Evolutionary conservation across 169 alveolate species (phyloP), one percentile per base, ranked within the genome.

Genomic region (Babesia bigemina): DNA sequence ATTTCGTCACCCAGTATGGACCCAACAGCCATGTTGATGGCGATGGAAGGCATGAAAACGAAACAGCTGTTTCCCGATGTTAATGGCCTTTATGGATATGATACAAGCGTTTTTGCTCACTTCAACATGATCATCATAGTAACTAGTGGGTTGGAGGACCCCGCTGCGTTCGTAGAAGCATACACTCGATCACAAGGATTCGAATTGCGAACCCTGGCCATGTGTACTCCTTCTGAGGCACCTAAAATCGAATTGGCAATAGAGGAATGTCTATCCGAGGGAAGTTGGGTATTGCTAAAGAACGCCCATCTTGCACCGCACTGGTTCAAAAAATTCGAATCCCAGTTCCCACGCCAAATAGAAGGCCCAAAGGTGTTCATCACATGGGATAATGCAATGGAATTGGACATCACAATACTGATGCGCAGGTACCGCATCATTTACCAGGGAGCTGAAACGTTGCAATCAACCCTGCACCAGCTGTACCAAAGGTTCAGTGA

Each of bases 381-480:
- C 63, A 96, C 99, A 0, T 97, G 97, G 98, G 99, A 97, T 84
- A 85, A 95, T 69, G 94, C 95, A 61, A 98, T 99, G 36, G 78
- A 78, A 63, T 72, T 93, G 42, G 98, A 99, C 19, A 92, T 95
- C 16, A 96, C 96, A 73, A 89, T 97, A n/a, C 82, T 97, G 60
- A 91, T 99, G 61, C 91, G 95, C 48, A 96, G 99, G 2, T 91
- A 94, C 84, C 95, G 95, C 21, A 91, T 96, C 65, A 98, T 97
- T 65, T 96, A 96, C 74, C 99, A 98, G 90, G 98, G 99, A 7
- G 99, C 99, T 0, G 95, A 96, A 17, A 99, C 99, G 39, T 93
- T 97, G 60, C 73, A 63, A 24, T 45, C 73, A 94, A 95, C 78
- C 98, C 99, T 39, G 93, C 99, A 12, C 83, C 86, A 50, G 84